phyloP scores from a whole-genome alignment of 352 stramenopile genomes.

The Phytophthora quininea region DNA sequence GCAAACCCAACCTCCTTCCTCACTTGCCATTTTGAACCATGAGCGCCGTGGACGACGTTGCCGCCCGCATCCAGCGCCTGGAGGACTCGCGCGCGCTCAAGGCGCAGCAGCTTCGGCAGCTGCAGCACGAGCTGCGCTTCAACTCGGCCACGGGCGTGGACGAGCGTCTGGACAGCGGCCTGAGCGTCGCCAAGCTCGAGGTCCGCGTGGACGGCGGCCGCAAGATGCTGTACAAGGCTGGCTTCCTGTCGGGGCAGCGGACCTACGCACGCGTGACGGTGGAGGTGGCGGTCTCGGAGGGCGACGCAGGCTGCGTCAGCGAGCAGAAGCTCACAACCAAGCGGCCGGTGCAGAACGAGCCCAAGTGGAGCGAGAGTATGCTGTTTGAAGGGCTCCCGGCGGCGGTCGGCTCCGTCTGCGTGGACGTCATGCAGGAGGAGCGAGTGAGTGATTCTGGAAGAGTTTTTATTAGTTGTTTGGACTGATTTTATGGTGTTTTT shows the following conservation, averaged over 20 bases:
- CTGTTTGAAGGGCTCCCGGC: slow-evolving; percentile 52
- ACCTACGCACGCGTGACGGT: slow-evolving; percentile 59
- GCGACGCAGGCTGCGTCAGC: slow-evolving; percentile 19
- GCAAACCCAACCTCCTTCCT: background rate
- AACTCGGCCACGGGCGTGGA: slow-evolving; percentile 56
- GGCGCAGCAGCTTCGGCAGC: slow-evolving; percentile 42
- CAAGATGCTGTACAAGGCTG: slow-evolving; percentile 52
- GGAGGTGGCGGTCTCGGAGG: slow-evolving; percentile 30
- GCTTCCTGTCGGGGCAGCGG: slow-evolving; percentile 52
- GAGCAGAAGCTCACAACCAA: slow-evolving; percentile 50
- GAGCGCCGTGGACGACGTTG: slow-evolving; percentile 74
- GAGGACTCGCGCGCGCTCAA: slow-evolving; percentile 56
- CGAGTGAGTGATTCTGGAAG: slow-evolving; percentile 13
- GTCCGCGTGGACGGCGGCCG: slow-evolving; percentile 46
- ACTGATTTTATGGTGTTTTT: background rate
- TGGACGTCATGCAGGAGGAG: slow-evolving; percentile 74
- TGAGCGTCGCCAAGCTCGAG: slow-evolving; percentile 53
- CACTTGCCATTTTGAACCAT: slow-evolving; percentile 22
- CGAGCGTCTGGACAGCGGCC: slow-evolving; percentile 45
- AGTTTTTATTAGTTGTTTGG: background rate
- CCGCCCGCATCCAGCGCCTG: slow-evolving; percentile 54
- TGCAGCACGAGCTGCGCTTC: slow-evolving; percentile 57
- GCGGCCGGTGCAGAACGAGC: slow-evolving; percentile 23
- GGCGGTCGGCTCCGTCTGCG: slow-evolving; percentile 41
- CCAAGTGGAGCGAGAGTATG: slow-evolving; percentile 52